A percentile compares a stretch with the other conserved stretches of the same genome.
Evolutionary conservation across 1,284 basidiomycete genomes (phyloP).

Genomic region (Phlebopus sp.): DNA sequence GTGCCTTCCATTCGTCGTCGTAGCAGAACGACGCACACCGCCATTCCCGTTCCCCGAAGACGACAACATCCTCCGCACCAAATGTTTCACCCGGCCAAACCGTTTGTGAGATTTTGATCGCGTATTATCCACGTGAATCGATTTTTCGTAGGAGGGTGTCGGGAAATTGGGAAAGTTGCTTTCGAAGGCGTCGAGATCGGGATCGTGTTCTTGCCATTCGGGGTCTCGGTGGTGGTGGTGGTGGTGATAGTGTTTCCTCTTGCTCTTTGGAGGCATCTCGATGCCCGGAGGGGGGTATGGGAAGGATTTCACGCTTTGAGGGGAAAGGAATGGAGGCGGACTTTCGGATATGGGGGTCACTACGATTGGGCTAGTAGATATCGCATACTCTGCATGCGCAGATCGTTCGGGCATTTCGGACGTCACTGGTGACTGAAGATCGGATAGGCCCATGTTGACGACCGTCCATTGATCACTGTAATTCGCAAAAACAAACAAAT

Average conservation of each 20-base stretch:
- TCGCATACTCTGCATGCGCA: background rate
- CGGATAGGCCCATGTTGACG: conserved; percentile 23
- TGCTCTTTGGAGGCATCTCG: background rate
- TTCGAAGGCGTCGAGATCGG: background rate
- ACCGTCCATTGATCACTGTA: conserved; percentile 28
- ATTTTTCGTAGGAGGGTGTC: conserved; percentile 5
- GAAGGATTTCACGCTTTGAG: background rate
- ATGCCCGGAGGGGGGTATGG: background rate
- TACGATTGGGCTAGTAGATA: background rate
- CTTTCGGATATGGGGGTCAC: background rate
- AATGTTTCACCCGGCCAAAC: conserved; percentile 23
- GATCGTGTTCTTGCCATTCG: background rate
- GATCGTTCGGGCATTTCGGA: conserved; percentile 8
- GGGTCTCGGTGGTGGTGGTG: background rate
- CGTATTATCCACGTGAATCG: background rate
- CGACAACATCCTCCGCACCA: conserved; percentile 24
- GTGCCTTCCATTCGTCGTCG: background rate
- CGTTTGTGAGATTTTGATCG: conserved; percentile 12
- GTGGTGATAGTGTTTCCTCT: background rate
- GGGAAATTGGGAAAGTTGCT: conserved; percentile 17
- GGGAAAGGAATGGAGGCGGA: background rate
- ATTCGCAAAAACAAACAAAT: background rate
- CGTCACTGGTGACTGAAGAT: conserved; percentile 1
- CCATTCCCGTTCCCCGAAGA: conserved; percentile 5
- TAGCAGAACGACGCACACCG: background rate